These are phyloP conservation scores for Darksidea phi DNA, from an alignment of 495 filamentous ascomycete species.

Conservation along the genomic window DNA sequence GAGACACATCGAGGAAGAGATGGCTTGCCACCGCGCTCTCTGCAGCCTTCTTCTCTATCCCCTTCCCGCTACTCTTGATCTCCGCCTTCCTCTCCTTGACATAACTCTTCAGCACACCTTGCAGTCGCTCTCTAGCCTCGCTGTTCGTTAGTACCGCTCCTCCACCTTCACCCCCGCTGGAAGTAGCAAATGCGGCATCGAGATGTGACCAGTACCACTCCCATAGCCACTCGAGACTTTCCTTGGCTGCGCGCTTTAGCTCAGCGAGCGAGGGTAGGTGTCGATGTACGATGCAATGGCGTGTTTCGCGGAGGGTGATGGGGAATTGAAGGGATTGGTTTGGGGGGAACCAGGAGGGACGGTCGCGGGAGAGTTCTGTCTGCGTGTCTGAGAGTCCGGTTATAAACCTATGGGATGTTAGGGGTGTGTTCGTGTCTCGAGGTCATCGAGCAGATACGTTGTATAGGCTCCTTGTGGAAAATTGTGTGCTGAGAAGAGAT, in stretches of 20 bases:
- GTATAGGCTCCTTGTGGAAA: neutral
- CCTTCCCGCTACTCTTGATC: conserved; percentile 17
- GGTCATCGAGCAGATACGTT: neutral
- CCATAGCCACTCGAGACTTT: conserved; percentile 84
- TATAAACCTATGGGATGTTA: conserved; percentile 64
- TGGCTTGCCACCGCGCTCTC: neutral
- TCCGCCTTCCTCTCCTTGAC: conserved; percentile 28
- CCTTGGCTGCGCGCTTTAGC: conserved; percentile 61
- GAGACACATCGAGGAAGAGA: neutral
- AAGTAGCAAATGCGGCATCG: conserved; percentile 16
- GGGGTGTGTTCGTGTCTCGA: neutral
- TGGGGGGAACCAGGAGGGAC: conserved; percentile 5
- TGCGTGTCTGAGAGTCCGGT: conserved; percentile 63
- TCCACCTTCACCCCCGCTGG: neutral
- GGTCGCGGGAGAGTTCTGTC: conserved; percentile 56
- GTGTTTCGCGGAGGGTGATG: conserved; percentile 80
- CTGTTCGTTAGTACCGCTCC: neutral
- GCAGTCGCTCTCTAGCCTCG: conserved; percentile 14
- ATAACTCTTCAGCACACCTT: conserved; percentile 34
- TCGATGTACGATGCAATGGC: conserved; percentile 88
- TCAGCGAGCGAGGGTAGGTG: conserved; percentile 73
- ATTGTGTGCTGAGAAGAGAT: neutral
- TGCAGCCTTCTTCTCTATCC: neutral
- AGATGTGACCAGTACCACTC: conserved; percentile 73
- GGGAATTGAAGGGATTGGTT: conserved; percentile 50